Evolutionary conservation across 768 basidiomycete genomes (phyloP).

Genomic region (Serendipita sp.): DNA sequence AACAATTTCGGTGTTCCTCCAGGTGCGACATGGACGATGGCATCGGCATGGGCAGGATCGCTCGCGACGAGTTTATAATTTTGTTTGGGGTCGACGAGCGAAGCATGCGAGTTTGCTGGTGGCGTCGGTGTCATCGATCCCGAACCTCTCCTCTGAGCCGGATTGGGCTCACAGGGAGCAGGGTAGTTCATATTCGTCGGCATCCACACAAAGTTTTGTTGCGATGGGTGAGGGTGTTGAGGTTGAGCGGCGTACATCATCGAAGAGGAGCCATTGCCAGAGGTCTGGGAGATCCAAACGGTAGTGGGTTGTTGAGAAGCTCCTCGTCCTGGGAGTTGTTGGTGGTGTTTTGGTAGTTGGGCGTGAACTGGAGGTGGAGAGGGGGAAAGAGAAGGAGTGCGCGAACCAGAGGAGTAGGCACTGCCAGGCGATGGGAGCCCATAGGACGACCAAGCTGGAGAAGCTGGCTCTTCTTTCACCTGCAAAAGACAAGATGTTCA

Average conservation of each 20-base stretch:
- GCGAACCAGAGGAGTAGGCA: neutral
- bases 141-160: neutral
- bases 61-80: neutral
- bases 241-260: neutral
- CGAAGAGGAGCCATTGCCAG: neutral
- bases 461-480: neutral
- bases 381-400: neutral
- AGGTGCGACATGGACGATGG: neutral
- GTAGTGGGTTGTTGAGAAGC: neutral
- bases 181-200: neutral
- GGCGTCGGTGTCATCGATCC: neutral
- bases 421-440: neutral
- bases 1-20: neutral
- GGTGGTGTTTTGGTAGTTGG: neutral
- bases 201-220: neutral
- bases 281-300: slow-evolving; percentile 1
- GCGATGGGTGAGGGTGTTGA: neutral
- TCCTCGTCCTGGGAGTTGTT: neutral
- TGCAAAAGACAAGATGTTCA: neutral
- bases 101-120: neutral
- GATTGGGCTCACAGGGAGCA: neutral
- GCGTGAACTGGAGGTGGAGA: neutral
- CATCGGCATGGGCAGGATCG: neutral
- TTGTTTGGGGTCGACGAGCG: slow-evolving; percentile 2
- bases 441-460: neutral